phyloP scores from a whole-genome alignment of 108 stramenopile species.

The Cyclotella choctawhatcheeana region DNA sequence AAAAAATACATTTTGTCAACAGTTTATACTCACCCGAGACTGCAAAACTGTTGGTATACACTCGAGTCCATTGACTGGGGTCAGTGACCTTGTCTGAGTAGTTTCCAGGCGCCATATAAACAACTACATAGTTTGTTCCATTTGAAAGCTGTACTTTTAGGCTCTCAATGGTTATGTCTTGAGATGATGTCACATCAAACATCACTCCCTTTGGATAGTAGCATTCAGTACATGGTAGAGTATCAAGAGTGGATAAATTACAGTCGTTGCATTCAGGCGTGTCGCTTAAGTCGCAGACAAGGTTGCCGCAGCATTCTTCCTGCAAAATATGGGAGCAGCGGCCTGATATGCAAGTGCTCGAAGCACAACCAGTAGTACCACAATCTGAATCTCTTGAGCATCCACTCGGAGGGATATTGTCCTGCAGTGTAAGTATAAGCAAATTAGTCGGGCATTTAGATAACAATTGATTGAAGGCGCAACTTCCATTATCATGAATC shows the following conservation, averaged over 20 bases:
- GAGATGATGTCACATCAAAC: not conserved
- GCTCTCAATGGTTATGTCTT: not conserved
- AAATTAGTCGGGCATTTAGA: not conserved
- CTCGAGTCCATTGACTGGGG: not conserved
- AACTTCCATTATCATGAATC: not conserved
- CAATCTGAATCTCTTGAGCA: not conserved
- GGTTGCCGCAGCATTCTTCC: not conserved
- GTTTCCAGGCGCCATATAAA: not conserved
- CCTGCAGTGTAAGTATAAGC: too few species aligned
- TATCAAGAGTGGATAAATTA: not conserved
- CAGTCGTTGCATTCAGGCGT: not conserved
- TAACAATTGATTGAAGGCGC: not conserved
- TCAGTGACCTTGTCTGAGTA: constrained; percentile 2
- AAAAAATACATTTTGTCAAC: not conserved
- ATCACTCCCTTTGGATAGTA: not conserved
- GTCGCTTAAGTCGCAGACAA: not conserved
- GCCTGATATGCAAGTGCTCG: not conserved
- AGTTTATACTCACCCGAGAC: not conserved
- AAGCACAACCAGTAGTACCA: not conserved
- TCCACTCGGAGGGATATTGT: not conserved
- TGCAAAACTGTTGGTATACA: not conserved
- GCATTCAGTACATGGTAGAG: not conserved
- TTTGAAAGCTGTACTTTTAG: not conserved
- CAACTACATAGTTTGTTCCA: constrained; percentile 1
- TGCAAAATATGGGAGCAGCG: not conserved